Evolutionary conservation across 805 yeast species (phyloP).

Genomic region (Candida pini): DNA sequence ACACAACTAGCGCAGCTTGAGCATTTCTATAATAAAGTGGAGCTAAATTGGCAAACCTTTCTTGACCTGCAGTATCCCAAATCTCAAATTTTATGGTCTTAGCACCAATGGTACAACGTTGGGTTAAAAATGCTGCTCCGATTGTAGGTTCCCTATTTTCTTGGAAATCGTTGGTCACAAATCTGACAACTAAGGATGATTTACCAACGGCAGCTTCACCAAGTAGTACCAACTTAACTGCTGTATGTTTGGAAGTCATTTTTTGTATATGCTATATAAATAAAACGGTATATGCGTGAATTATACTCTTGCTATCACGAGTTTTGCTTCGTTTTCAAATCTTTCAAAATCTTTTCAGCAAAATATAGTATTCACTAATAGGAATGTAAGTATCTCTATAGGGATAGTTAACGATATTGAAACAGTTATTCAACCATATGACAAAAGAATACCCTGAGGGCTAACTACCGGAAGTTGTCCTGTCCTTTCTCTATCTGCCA

Average conservation of each 20-base stretch:
- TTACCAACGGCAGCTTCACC: conserved; percentile 99
- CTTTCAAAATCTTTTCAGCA: too few species aligned
- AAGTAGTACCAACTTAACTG: conserved; percentile 82
- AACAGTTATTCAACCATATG: too few species aligned
- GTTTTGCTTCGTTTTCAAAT: too few species aligned
- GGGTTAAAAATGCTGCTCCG: conserved; percentile 96
- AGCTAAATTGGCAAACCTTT: conserved; percentile 90
- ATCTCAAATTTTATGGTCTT: conserved; percentile 87
- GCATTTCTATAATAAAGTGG: conserved; percentile 98
- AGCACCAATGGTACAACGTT: conserved; percentile 81
- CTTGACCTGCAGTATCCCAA: conserved; percentile 99
- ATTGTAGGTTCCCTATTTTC: conserved; percentile 97
- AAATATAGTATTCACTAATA: too few species aligned
- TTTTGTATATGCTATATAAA: too few species aligned
- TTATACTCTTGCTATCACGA: too few species aligned
- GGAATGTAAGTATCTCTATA: too few species aligned
- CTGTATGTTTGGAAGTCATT: conserved; percentile 40
- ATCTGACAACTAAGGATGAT: conserved; percentile 84
- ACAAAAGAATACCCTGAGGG: too few species aligned
- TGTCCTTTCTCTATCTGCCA: too few species aligned
- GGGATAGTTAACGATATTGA: too few species aligned
- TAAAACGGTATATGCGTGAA: too few species aligned
- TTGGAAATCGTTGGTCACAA: conserved; percentile 92
- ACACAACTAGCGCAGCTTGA: conserved; percentile 93
- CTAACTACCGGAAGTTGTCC: too few species aligned